These are phyloP conservation scores for Furculomyces boomerangus DNA, from an alignment of 371 early-diverging fungal species.

Conservation along the genomic window DNA sequence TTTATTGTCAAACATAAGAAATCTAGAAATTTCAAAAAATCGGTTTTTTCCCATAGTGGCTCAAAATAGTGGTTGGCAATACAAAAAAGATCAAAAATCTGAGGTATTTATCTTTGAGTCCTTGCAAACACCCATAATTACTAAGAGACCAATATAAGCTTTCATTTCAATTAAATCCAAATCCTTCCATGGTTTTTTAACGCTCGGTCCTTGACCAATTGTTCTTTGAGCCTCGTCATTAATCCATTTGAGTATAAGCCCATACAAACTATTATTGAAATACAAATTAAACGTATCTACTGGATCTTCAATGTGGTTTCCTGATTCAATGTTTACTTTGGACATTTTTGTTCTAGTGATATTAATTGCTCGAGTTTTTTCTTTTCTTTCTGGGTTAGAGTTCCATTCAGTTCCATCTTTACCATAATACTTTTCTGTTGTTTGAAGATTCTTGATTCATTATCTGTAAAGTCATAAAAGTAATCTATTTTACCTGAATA, in stretches of 20 bases:
- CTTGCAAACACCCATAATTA: not conserved
- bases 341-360: too few species aligned
- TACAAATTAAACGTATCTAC: not conserved
- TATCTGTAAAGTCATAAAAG: too few species aligned
- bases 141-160: not conserved
- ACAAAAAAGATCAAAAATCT: not conserved
- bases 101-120: not conserved
- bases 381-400: too few species aligned
- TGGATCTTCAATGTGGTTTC: not conserved
- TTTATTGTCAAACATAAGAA: not conserved
- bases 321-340: too few species aligned
- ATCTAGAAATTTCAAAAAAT: not conserved
- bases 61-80: not conserved
- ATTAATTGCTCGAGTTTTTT: too few species aligned
- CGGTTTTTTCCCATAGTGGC: not conserved
- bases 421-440: too few species aligned
- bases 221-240: not conserved
- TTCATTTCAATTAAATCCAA: not conserved
- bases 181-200: not conserved
- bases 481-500: too few species aligned
- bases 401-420: too few species aligned
- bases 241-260: not conserved
- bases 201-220: not conserved
- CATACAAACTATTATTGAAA: not conserved
- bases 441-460: too few species aligned